Percentiles rank a stretch among this genome's conserved stretches.
Evolutionary conservation across 257 asterid species (phyloP).

Genomic region (Euphrasia confusa): DNA sequence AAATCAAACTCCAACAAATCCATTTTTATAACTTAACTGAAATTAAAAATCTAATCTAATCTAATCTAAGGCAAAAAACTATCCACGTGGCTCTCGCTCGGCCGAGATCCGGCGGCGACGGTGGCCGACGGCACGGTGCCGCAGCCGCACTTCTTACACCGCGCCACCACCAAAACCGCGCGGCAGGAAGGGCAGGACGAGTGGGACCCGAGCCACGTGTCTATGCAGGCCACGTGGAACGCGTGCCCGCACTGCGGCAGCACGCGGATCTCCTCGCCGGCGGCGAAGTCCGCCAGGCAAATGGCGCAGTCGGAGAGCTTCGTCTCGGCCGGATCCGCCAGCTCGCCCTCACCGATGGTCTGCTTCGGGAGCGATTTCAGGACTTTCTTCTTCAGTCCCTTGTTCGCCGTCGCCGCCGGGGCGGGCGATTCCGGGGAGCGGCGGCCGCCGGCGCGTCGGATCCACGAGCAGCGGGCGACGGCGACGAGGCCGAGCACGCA

Average conservation of each 20-base stretch:
- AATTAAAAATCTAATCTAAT: not conserved
- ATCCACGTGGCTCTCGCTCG: slow-evolving; percentile 27
- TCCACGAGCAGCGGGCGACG: slow-evolving; percentile 50
- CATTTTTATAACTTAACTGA: too few species aligned
- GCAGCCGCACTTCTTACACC: slow-evolving; percentile 44
- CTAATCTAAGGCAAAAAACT: slow-evolving; percentile 44
- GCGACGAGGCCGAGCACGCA: slow-evolving; percentile 56
- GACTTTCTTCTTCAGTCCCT: slow-evolving; percentile 46
- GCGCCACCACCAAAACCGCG: slow-evolving; percentile 43
- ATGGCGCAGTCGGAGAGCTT: slow-evolving; percentile 47
- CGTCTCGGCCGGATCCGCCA: slow-evolving; percentile 18
- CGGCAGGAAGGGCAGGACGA: slow-evolving; percentile 60
- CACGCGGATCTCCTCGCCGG: slow-evolving; percentile 51
- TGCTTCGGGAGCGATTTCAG: slow-evolving; percentile 40
- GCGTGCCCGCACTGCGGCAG: slow-evolving; percentile 58
- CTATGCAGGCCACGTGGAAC: slow-evolving; percentile 48
- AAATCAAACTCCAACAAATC: too few species aligned
- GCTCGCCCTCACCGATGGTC: slow-evolving; percentile 29
- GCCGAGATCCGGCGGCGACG: slow-evolving; percentile 28
- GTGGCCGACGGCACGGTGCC: slow-evolving; percentile 27
- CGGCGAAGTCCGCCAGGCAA: slow-evolving; percentile 46
- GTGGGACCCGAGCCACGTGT: slow-evolving; percentile 56
- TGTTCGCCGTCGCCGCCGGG: slow-evolving; percentile 39
- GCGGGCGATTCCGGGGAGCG: not conserved
- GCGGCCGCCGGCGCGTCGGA: slow-evolving; percentile 36